Evolutionary conservation across 371 early-diverging fungal species (phyloP).

Genomic region (Mortierella polycephala): DNA sequence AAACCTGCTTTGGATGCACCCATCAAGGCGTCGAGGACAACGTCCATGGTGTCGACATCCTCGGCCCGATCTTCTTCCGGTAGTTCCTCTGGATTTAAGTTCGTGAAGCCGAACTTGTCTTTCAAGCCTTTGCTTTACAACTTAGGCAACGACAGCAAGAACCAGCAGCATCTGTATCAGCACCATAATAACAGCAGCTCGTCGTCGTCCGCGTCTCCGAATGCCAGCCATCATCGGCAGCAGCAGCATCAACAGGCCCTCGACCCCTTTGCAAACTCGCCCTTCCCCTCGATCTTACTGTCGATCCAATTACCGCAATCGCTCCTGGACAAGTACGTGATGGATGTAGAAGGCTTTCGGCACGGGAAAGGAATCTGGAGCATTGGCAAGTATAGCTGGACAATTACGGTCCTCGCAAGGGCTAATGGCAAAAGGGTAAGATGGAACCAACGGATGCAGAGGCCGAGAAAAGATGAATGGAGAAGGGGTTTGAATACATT

Average conservation of each 20-base stretch:
- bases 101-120: slow-evolving; percentile 42
- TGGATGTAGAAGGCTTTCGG: slow-evolving; percentile 47
- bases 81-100: slow-evolving; percentile 39
- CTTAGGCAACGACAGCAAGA: slow-evolving; percentile 41
- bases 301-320: slow-evolving; percentile 48
- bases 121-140: slow-evolving; percentile 48
- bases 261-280: slow-evolving; percentile 34
- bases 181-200: slow-evolving; percentile 18
- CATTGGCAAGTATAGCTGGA: slow-evolving; percentile 50
- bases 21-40: slow-evolving; percentile 25
- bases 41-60: slow-evolving; percentile 33
- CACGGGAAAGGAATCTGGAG: slow-evolving; percentile 52
- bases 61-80: slow-evolving; percentile 57
- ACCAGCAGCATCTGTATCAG: slow-evolving; percentile 29
- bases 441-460: no score
- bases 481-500: no score
- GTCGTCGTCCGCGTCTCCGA: slow-evolving; percentile 2
- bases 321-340: slow-evolving; percentile 46
- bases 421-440: slow-evolving; percentile 50
- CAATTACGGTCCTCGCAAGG: slow-evolving; percentile 37
- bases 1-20: slow-evolving; percentile 11
- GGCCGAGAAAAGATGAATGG: no score
- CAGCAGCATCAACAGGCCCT: slow-evolving; percentile 13
- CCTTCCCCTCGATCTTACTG: slow-evolving; percentile 38
- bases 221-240: slow-evolving; percentile 12